Percentiles rank a stretch among this genome's conserved stretches.
phyloP scores from a whole-genome alignment of 176 grass and related monocot genomes.

The Carex littledalei region DNA sequence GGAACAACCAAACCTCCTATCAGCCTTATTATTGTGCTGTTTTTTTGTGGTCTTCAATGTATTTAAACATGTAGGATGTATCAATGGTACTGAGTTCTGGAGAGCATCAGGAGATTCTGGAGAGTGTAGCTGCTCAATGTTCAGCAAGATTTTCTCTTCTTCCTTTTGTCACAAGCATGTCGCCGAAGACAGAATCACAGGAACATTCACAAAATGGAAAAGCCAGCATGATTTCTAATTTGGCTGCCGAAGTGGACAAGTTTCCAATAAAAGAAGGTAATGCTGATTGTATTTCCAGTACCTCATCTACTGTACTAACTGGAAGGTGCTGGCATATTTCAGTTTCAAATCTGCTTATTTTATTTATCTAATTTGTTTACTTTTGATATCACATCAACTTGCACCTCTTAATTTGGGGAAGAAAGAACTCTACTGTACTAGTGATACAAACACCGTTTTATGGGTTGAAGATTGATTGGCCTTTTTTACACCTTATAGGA shows the following conservation, averaged over 20 bases:
- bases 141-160: slow-evolving; percentile 72
- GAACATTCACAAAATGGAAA: slow-evolving; percentile 33
- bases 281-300: neutral
- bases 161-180: slow-evolving; percentile 48
- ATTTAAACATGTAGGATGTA: slow-evolving; percentile 52
- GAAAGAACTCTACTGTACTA: neutral
- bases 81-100: slow-evolving; percentile 87
- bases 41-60: slow-evolving; percentile 24
- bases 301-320: neutral
- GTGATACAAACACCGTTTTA: neutral
- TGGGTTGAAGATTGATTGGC: neutral
- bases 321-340: neutral
- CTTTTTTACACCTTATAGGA: slow-evolving; percentile 40
- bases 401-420: neutral
- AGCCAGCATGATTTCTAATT: slow-evolving; percentile 35
- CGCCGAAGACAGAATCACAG: slow-evolving; percentile 31
- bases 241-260: slow-evolving; percentile 52
- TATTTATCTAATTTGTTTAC: neutral
- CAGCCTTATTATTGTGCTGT: neutral
- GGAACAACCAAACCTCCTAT: neutral
- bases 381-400: neutral
- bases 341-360: neutral
- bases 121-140: slow-evolving; percentile 71
- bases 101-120: slow-evolving; percentile 70
- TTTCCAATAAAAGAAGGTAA: slow-evolving; percentile 33